A percentile compares a stretch with the other conserved stretches of the same genome.
Conservation (phyloP, 139 green algal species). For the Medakamo hakoo region DNA sequence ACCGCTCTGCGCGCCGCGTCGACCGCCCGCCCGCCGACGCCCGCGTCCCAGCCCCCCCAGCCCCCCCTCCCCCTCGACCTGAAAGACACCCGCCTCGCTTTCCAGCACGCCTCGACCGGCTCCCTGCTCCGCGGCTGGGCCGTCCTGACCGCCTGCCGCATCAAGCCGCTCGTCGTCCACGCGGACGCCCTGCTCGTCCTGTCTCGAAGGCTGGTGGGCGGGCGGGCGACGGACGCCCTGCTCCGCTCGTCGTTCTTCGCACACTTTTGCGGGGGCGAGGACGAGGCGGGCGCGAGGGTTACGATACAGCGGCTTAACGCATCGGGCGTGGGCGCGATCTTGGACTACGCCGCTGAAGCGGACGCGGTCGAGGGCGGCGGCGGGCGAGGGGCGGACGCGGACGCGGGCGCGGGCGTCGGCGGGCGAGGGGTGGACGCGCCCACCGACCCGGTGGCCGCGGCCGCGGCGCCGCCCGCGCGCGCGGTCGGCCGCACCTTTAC, state of each 20-base stretch:
- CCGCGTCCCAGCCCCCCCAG: not conserved
- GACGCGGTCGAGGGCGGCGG: slow-evolving; percentile 18
- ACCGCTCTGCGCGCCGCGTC: not conserved
- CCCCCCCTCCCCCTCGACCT: slow-evolving; percentile 1
- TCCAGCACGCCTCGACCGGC: not conserved
- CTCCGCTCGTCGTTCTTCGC: not conserved
- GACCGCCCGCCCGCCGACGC: not conserved
- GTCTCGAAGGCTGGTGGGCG: not conserved
- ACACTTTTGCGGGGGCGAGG: slow-evolving; percentile 26
- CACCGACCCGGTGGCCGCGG: not conserved
- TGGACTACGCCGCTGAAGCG: slow-evolving; percentile 49
- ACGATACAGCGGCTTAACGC: slow-evolving; percentile 22
- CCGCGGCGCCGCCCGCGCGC: not conserved
- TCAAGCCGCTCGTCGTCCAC: not conserved
- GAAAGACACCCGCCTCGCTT: not conserved
- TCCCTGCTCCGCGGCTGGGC: not conserved
- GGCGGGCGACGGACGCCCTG: too few relatives aligned
- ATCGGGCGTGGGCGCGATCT: slow-evolving; percentile 27
- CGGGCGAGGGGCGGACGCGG: not conserved
- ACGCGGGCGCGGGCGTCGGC: slow-evolving; percentile 1
- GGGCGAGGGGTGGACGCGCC: not conserved
- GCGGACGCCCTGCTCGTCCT: not conserved
- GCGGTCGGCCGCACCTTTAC: slow-evolving; percentile 40
- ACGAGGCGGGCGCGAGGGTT: slow-evolving; percentile 27
- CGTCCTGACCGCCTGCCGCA: not conserved